phyloP scores from a whole-genome alignment of 2,329 filamentous ascomycete species.

The Lojkania enalia region DNA sequence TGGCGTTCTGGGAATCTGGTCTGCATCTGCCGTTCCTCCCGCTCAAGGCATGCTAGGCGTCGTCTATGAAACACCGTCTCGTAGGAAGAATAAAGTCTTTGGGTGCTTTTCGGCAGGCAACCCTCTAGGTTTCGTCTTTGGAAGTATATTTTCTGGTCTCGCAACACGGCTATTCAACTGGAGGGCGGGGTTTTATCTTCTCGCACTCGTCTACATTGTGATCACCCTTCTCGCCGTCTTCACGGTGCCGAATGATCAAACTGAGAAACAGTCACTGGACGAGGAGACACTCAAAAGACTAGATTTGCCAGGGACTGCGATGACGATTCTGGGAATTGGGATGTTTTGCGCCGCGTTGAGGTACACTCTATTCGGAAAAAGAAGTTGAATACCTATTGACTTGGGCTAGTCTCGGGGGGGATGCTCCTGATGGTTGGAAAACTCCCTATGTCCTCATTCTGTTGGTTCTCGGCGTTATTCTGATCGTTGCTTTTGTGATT shows the following conservation, averaged over 20 bases:
- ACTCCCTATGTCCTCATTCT: constrained; percentile 65
- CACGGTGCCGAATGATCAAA: constrained; percentile 61
- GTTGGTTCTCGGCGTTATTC: constrained; percentile 60
- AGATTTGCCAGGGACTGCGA: constrained; percentile 62
- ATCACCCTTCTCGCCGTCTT: constrained; percentile 62
- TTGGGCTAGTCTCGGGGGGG: constrained; percentile 49
- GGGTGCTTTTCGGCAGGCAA: constrained; percentile 65
- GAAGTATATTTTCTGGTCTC: constrained; percentile 64
- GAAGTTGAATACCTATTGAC: not conserved
- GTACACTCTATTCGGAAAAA: constrained; percentile 40
- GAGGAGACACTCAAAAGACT: constrained; percentile 59
- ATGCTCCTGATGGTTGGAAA: constrained; percentile 65
- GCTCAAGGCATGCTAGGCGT: constrained; percentile 67
- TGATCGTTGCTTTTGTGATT: constrained; percentile 61
- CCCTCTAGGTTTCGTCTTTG: constrained; percentile 60
- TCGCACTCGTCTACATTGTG: constrained; percentile 65
- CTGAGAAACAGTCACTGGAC: constrained; percentile 51
- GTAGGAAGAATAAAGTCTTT: constrained; percentile 67
- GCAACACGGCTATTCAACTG: constrained; percentile 64
- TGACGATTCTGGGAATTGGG: constrained; percentile 67
- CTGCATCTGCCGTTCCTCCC: constrained; percentile 65
- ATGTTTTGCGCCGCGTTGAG: constrained; percentile 66
- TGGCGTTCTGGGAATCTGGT: constrained; percentile 66
- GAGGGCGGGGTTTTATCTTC: constrained; percentile 64
- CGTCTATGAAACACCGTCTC: constrained; percentile 63